Percentiles rank a stretch among this genome's conserved stretches.
phyloP scores from a whole-genome alignment of 176 grass and related monocot species.

The Oryza brachyantha region DNA sequence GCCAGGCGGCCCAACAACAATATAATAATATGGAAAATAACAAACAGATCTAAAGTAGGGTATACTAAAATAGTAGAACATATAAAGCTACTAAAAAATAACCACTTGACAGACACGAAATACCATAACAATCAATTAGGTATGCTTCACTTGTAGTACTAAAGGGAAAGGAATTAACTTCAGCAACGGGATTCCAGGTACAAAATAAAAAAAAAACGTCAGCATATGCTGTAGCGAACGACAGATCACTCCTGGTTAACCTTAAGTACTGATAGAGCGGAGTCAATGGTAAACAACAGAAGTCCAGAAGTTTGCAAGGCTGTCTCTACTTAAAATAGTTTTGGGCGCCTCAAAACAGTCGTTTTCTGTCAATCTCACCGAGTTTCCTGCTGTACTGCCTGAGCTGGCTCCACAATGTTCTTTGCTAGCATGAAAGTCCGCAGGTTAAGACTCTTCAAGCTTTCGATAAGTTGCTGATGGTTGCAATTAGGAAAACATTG shows the following conservation, averaged over 20 bases:
- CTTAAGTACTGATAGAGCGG: neutral
- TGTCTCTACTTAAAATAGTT: neutral
- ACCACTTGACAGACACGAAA: neutral
- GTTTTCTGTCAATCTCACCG: conserved; percentile 15
- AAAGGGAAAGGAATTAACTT: neutral
- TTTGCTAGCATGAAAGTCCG: conserved; percentile 89
- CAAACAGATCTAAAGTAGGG: too few relatives aligned
- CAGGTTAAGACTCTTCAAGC: conserved; percentile 78
- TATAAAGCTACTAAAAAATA: too few relatives aligned
- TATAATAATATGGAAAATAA: too few relatives aligned
- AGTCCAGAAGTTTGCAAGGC: neutral
- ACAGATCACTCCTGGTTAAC: neutral
- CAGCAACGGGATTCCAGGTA: neutral
- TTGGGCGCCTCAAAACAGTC: conserved; percentile 20
- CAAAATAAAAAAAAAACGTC: neutral
- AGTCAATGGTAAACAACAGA: neutral
- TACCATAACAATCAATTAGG: too few relatives aligned
- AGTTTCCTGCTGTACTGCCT: conserved; percentile 62
- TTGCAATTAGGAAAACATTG: conserved; percentile 46
- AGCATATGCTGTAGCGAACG: neutral
- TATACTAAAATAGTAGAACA: too few relatives aligned
- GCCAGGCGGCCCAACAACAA: too few relatives aligned
- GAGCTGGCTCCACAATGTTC: conserved; percentile 80
- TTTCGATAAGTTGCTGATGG: conserved; percentile 83
- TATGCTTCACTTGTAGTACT: neutral